A percentile compares a stretch with the other conserved stretches of the same genome.
phyloP scores from a whole-genome alignment of 2,329 filamentous ascomycete species.

The Trichophyton benhamiae region DNA sequence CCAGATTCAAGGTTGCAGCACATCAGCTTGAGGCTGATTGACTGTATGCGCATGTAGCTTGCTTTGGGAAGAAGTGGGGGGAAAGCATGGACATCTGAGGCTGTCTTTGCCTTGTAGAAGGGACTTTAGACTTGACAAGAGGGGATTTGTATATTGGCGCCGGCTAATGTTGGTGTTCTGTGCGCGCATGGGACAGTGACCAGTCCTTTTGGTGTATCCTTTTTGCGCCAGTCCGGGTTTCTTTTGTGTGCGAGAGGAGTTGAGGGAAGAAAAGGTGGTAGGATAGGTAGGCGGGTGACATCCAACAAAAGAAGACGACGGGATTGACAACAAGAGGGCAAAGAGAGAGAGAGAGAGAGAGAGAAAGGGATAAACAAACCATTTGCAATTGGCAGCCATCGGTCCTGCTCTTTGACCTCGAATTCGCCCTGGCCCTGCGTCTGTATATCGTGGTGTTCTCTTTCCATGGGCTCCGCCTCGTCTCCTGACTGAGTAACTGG shows the following conservation, averaged over 20 bases:
- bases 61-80: not conserved
- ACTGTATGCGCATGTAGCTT: not conserved
- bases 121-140: not conserved
- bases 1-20: not conserved
- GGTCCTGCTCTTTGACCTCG: conserved; percentile 98
- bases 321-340: not conserved
- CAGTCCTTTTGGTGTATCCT: not conserved
- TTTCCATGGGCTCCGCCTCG: conserved; percentile 80
- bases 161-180: not conserved
- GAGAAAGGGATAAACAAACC: conserved; percentile 55
- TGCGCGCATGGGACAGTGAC: not conserved
- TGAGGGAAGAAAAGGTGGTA: too few relatives aligned
- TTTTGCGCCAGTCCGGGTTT: too few relatives aligned
- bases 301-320: too few relatives aligned
- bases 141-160: not conserved
- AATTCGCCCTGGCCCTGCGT: conserved; percentile 73
- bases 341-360: conserved; percentile 11
- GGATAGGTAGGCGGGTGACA: too few relatives aligned
- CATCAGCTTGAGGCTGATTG: not conserved
- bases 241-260: too few relatives aligned
- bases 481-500: conserved; percentile 87
- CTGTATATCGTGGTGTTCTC: conserved; percentile 54
- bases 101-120: not conserved
- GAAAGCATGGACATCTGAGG: not conserved
- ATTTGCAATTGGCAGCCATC: conserved; percentile 99